A percentile compares a stretch with the other conserved stretches of the same genome.
Conservation (phyloP, 441 rosid genomes). For the Adansonia grandidieri region DNA sequence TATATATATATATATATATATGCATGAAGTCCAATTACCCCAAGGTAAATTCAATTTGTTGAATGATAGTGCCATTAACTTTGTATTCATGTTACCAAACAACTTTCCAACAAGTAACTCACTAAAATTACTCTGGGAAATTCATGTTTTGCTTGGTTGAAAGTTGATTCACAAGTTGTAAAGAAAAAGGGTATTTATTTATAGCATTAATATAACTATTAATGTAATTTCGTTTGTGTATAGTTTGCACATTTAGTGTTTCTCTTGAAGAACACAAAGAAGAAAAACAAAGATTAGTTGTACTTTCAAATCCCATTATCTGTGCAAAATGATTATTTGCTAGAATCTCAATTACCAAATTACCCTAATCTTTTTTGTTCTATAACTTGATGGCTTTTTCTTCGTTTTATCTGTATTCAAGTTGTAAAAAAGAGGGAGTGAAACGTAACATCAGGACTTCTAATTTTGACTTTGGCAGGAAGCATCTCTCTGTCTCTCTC, state of each 20-base stretch:
- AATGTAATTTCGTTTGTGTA: not conserved
- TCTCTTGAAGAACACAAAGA: not conserved
- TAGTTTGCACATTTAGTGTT: not conserved
- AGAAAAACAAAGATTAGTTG: not conserved
- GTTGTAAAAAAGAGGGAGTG: not conserved
- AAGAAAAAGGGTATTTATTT: not conserved
- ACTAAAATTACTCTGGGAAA: not conserved
- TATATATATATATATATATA: not conserved
- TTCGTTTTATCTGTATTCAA: not conserved
- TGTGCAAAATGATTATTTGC: not conserved
- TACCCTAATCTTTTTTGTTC: not conserved
- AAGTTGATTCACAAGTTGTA: not conserved
- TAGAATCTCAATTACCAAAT: not conserved
- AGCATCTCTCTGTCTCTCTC: too few relatives aligned
- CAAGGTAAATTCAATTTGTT: not conserved
- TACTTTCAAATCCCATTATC: slow-evolving; percentile 4
- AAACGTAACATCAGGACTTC: not conserved
- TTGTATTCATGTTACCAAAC: not conserved
- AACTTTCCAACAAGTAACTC: not conserved
- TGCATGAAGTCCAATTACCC: not conserved
- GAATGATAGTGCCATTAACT: not conserved
- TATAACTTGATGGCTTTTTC: not conserved
- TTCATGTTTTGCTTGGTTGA: not conserved
- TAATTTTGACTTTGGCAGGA: slow-evolving; percentile 6
- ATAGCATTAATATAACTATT: not conserved